Conservation (phyloP, 805 yeast genomes). For the Maudiozyma saulgeensis region DNA sequence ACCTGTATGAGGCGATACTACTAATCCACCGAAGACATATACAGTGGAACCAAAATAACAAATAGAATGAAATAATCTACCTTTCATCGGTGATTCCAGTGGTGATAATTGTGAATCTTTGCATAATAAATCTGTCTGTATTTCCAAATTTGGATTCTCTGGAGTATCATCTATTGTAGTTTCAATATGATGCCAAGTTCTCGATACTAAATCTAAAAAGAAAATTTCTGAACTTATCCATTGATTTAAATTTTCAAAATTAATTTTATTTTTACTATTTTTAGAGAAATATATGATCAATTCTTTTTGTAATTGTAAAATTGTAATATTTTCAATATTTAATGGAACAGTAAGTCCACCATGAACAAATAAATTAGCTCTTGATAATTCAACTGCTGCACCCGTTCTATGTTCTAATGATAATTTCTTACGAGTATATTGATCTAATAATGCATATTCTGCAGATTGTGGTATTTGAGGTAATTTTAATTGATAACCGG, state of each 20-base stretch:
- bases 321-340: constrained; percentile 34
- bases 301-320: constrained; percentile 32
- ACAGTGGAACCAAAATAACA: constrained; percentile 40
- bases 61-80: constrained; percentile 52
- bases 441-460: constrained; percentile 18
- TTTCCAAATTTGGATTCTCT: neutral
- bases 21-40: constrained; percentile 61
- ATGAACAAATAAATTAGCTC: constrained; percentile 51
- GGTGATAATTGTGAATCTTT: neutral
- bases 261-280: constrained; percentile 12
- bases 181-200: constrained; percentile 43
- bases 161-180: constrained; percentile 9
- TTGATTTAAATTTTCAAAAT: constrained; percentile 19
- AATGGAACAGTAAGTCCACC: constrained; percentile 61
- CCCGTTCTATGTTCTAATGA: constrained; percentile 59
- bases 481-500: constrained; percentile 45
- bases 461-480: constrained; percentile 34
- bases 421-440: constrained; percentile 38
- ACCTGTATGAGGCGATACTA: constrained; percentile 29
- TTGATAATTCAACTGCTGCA: constrained; percentile 45
- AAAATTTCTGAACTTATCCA: constrained; percentile 56
- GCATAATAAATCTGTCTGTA: neutral
- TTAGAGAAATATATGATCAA: constrained; percentile 28
- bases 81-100: constrained; percentile 7
- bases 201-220: constrained; percentile 46